phyloP scores from a whole-genome alignment of 441 rosid genomes.

The Jatropha multifida region DNA sequence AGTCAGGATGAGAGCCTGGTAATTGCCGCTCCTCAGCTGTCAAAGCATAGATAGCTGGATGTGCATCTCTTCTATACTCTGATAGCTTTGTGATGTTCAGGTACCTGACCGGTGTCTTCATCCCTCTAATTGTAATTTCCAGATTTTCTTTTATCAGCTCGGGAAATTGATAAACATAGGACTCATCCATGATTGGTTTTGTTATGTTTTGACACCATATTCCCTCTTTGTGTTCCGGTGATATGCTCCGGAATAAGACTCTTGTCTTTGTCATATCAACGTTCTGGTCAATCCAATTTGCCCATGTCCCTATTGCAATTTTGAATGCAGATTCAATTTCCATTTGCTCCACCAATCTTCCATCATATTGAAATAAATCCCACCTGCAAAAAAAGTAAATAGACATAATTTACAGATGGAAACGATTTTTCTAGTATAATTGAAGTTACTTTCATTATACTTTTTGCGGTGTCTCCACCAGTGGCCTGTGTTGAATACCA shows the following conservation, averaged over 20 bases:
- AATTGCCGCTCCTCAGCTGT: slow-evolving; percentile 20
- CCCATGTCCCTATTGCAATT: slow-evolving; percentile 58
- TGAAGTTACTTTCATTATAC: neutral
- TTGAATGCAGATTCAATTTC: slow-evolving; percentile 42
- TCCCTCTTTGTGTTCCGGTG: slow-evolving; percentile 38
- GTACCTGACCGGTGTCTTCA: slow-evolving; percentile 36
- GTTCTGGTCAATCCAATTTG: slow-evolving; percentile 58
- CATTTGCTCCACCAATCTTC: slow-evolving; percentile 33
- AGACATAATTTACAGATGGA: slow-evolving; percentile 40
- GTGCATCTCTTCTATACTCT: slow-evolving; percentile 48
- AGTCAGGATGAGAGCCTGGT: slow-evolving; percentile 33
- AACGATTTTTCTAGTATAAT: neutral
- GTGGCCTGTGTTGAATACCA: slow-evolving; percentile 67
- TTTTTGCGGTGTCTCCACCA: slow-evolving; percentile 70
- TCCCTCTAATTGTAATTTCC: slow-evolving; percentile 44
- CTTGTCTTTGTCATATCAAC: slow-evolving; percentile 44
- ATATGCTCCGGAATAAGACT: slow-evolving; percentile 60
- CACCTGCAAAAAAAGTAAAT: slow-evolving; percentile 44
- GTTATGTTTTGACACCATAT: slow-evolving; percentile 43
- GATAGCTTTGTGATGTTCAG: slow-evolving; percentile 48
- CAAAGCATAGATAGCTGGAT: slow-evolving; percentile 35
- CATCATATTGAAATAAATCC: slow-evolving; percentile 36
- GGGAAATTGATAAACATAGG: neutral
- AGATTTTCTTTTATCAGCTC: slow-evolving; percentile 34
- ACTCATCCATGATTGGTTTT: neutral